phyloP scores from a whole-genome alignment of 768 basidiomycete species.

The Hirschioporus abietinus region DNA sequence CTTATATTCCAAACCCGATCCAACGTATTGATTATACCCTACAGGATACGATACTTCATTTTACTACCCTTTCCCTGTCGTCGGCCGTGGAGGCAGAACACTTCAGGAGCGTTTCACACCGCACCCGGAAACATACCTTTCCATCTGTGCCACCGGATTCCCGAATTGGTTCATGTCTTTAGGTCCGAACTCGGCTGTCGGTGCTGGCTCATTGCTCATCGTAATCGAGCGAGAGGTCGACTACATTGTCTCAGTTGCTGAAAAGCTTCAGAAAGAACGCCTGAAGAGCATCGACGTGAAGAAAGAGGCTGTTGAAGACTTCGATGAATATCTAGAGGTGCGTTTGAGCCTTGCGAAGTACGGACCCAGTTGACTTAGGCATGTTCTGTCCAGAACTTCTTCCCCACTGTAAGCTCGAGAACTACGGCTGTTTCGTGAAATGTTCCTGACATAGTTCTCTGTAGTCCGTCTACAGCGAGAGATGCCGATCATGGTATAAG shows the following conservation, averaged over 20 bases:
- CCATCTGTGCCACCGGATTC: constrained; percentile 55
- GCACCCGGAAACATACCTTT: constrained; percentile 53
- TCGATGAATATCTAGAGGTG: constrained; percentile 55
- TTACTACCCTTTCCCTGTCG: constrained; percentile 42
- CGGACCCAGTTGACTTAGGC: constrained; percentile 4
- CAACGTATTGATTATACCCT: constrained; percentile 1
- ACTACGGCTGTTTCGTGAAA: too few species aligned
- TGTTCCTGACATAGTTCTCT: too few species aligned
- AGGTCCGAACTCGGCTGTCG: constrained; percentile 54
- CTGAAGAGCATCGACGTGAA: constrained; percentile 59
- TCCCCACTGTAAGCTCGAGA: constrained; percentile 32
- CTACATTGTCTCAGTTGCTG: constrained; percentile 47
- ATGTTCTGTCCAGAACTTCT: constrained; percentile 33
- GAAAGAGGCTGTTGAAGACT: constrained; percentile 53
- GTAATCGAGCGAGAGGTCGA: constrained; percentile 53
- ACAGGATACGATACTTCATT: constrained; percentile 50
- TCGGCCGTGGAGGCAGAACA: constrained; percentile 47
- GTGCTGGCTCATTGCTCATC: constrained; percentile 47
- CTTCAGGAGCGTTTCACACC: constrained; percentile 49
- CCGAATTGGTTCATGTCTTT: constrained; percentile 61
- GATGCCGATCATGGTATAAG: constrained; percentile 64
- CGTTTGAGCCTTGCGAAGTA: constrained; percentile 9
- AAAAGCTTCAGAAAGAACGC: constrained; percentile 59
- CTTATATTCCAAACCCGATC: background rate
- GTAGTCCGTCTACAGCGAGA: constrained; percentile 55